Evolutionary conservation across 495 filamentous ascomycete genomes (phyloP), one percentile per base, ranked within the genome.

Genomic region (Pseudotulostoma volvatum): DNA sequence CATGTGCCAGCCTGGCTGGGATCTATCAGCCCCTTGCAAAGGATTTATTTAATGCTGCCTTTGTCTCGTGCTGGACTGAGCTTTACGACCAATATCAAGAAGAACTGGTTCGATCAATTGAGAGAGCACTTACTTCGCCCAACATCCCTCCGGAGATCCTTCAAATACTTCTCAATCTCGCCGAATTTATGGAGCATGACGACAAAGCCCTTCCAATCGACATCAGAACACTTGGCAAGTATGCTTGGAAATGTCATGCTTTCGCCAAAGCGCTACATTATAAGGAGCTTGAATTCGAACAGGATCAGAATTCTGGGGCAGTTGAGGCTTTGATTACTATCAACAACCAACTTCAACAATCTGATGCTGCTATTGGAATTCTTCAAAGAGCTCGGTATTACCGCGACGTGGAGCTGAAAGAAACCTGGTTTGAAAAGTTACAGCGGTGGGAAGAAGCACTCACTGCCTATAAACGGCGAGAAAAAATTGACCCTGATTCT

Each of bases 181-280:
- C 87, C 2, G 90, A 99, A 48, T 99, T 96, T 55, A 99, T 99
- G 90, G 90, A 99, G 50, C 90, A 99, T 49, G 90, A 96, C 49
- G 90, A 99, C 53, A 96, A 96, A 51, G 90, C 90, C 4, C 70
- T 99, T 16, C 90, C 90, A 11, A 95, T 99, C 46, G 92, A 99
- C 54, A 93, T 99, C 41, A 74, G 90, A 21, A 81, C 83, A 1
- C 64, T 96, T 23, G 90, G 92, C 14, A 80, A 84, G 48, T 92
- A 94, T 51, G 90, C 90, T 9, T 85, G 77, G 0, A 85, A 87
- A 49, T 96, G 92, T 38, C 90, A 99, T 59, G 90, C 90, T 4
- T 96, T 90, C 54, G 90, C 90, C 13, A 99, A 99, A 55, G 90
- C 90, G 7, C 70, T 99, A 14, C 90, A 99, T 46, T 99, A 96